A percentile compares a stretch with the other conserved stretches of the same genome.
Conservation (phyloP, 1,284 basidiomycete genomes). For the Neotropicomus parvogracilis region DNA sequence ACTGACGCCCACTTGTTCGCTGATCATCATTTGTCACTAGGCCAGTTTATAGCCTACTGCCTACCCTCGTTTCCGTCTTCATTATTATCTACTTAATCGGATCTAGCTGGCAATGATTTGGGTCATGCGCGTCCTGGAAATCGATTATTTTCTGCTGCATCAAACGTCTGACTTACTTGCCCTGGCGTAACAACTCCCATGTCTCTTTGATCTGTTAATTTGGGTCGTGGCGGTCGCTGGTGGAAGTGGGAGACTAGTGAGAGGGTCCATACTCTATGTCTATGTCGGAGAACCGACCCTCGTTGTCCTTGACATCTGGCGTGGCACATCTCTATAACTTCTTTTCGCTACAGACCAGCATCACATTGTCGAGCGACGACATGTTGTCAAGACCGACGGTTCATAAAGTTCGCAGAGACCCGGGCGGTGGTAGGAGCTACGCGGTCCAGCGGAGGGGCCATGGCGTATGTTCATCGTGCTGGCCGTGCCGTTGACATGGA, state of each 20-base stretch:
- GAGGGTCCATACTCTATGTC: too few relatives aligned
- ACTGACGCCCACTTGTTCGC: conserved; percentile 15
- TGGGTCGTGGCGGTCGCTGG: not conserved
- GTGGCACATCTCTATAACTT: too few relatives aligned
- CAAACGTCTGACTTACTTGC: not conserved
- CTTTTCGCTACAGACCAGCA: too few relatives aligned
- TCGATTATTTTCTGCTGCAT: conserved; percentile 4
- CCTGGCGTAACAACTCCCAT: too few relatives aligned
- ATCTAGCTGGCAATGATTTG: conserved; percentile 28
- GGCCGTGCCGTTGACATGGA: too few relatives aligned
- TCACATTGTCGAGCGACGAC: not conserved
- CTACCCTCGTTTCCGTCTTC: conserved; percentile 18
- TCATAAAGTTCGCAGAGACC: not conserved
- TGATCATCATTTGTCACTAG: conserved; percentile 7
- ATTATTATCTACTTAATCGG: conserved; percentile 31
- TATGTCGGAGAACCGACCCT: too few relatives aligned
- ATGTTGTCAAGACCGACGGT: not conserved
- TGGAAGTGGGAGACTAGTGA: not conserved
- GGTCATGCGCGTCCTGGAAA: conserved; percentile 9
- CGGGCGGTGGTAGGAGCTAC: too few relatives aligned
- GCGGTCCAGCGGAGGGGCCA: too few relatives aligned
- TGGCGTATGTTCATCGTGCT: too few relatives aligned
- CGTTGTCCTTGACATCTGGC: too few relatives aligned
- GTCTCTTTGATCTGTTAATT: not conserved
- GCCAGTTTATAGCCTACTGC: conserved; percentile 3